phyloP scores from a whole-genome alignment of 768 basidiomycete species.

The Collybia nuda region DNA sequence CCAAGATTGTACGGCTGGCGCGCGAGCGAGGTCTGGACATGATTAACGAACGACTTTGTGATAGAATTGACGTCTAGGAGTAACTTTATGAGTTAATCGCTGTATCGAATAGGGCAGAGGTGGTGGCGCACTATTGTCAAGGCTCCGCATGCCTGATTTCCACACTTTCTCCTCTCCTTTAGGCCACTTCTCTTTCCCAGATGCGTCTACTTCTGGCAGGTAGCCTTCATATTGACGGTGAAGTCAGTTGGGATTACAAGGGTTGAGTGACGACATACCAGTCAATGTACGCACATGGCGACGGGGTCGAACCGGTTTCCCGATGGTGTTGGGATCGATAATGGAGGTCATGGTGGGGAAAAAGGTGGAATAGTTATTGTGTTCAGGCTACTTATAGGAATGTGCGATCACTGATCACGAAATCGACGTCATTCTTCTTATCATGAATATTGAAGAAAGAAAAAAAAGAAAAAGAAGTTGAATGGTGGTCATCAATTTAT shows the following conservation, averaged over 20 bases:
- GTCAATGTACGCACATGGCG: slow-evolving; percentile 72
- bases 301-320: slow-evolving; percentile 56
- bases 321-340: slow-evolving; percentile 64
- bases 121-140: slow-evolving; percentile 51
- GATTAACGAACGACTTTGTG: slow-evolving; percentile 75
- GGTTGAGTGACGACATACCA: slow-evolving; percentile 31
- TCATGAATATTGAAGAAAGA: not conserved
- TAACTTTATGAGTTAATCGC: slow-evolving; percentile 2
- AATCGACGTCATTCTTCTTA: slow-evolving; percentile 7
- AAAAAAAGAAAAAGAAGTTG: no score
- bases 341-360: slow-evolving; percentile 56
- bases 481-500: no score
- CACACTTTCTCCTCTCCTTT: slow-evolving; percentile 74
- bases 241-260: not conserved
- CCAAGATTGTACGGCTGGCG: slow-evolving; percentile 89
- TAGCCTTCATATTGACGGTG: slow-evolving; percentile 51
- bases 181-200: slow-evolving; percentile 86
- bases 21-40: slow-evolving; percentile 87
- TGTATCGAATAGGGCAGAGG: not conserved
- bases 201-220: slow-evolving; percentile 71
- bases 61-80: slow-evolving; percentile 56
- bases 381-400: slow-evolving; percentile 11
- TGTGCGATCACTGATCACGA: slow-evolving; percentile 2
- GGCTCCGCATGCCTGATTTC: slow-evolving; percentile 59
- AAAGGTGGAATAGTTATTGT: slow-evolving; percentile 4